Percentiles rank a stretch among this genome's conserved stretches.
Evolutionary conservation across 345 rosid species (phyloP).

Genomic region (Salix caprea): DNA sequence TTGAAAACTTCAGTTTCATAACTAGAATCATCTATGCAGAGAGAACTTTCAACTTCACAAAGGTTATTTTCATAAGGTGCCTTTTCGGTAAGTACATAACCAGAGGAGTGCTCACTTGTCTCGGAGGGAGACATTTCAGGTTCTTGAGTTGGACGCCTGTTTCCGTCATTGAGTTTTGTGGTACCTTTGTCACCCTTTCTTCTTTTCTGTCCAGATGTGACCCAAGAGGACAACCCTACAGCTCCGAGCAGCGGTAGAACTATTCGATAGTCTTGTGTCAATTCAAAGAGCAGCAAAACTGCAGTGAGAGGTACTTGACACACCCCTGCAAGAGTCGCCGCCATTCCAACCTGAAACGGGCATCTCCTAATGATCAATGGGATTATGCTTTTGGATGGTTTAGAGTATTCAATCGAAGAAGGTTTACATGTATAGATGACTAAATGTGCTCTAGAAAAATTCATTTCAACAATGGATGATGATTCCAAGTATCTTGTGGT

Average conservation of each 20-base stretch:
- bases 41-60: constrained; percentile 89
- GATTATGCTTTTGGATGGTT: neutral
- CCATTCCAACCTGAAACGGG: constrained; percentile 86
- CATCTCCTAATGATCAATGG: constrained; percentile 10
- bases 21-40: constrained; percentile 56
- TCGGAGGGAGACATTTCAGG: constrained; percentile 23
- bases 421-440: neutral
- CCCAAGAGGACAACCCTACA: constrained; percentile 90
- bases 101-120: constrained; percentile 18
- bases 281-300: constrained; percentile 79
- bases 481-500: too few species aligned
- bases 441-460: neutral
- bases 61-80: constrained; percentile 43
- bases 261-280: constrained; percentile 87
- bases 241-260: constrained; percentile 87
- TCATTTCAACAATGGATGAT: neutral
- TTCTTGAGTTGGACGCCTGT: constrained; percentile 25
- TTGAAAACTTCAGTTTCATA: constrained; percentile 37
- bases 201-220: constrained; percentile 72
- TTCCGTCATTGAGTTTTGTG: constrained; percentile 31
- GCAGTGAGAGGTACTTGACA: constrained; percentile 98
- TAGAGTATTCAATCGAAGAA: neutral
- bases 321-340: constrained; percentile 97
- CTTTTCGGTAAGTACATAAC: constrained; percentile 17
- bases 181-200: constrained; percentile 48